phyloP scores from a whole-genome alignment of 768 basidiomycete genomes.

The Cubamyces lactineus region DNA sequence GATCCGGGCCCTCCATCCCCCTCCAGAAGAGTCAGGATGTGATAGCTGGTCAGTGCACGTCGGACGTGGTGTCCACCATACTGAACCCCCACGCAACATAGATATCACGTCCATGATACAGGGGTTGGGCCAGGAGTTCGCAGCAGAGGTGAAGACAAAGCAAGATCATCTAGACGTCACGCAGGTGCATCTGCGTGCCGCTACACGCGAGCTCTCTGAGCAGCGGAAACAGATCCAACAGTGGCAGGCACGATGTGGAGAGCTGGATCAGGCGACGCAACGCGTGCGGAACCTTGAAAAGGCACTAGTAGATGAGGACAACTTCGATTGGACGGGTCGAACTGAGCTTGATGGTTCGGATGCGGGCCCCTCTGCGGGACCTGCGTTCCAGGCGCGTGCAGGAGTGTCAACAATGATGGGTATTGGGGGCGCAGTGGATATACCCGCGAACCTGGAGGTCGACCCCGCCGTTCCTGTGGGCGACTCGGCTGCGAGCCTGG shows the following conservation, averaged over 20 bases:
- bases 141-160: constrained; percentile 81
- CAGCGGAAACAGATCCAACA: constrained; percentile 82
- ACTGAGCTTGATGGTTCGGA: constrained; percentile 47
- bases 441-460: constrained; percentile 62
- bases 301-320: constrained; percentile 76
- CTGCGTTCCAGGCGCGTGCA: constrained; percentile 76
- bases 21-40: constrained; percentile 90
- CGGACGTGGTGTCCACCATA: neutral
- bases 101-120: constrained; percentile 89
- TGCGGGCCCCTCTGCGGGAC: constrained; percentile 46
- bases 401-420: constrained; percentile 67
- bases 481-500: constrained; percentile 61
- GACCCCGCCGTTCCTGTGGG: constrained; percentile 71
- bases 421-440: constrained; percentile 65
- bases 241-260: constrained; percentile 73
- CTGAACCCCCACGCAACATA: constrained; percentile 36
- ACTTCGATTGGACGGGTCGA: constrained; percentile 89
- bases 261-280: constrained; percentile 81
- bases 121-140: constrained; percentile 75
- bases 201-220: constrained; percentile 89
- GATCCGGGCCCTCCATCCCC: constrained; percentile 73
- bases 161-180: constrained; percentile 87
- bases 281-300: constrained; percentile 83
- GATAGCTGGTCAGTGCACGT: constrained; percentile 57
- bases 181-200: constrained; percentile 83